Conservation (phyloP, 345 rosid species). For the Tarenaya hassleriana region DNA sequence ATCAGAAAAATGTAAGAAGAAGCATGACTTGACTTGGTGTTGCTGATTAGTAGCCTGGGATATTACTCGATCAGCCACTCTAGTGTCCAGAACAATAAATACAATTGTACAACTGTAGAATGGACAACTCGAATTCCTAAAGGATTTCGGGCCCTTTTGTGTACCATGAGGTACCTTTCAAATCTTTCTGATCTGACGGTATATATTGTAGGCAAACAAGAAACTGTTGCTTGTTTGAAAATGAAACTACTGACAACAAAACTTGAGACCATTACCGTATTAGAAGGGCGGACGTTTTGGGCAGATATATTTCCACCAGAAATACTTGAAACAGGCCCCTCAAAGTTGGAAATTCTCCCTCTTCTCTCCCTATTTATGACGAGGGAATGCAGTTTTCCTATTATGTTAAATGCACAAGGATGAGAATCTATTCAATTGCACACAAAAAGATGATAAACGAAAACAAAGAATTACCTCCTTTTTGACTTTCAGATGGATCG, state of each 20-base stretch:
- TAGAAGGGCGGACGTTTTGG: conserved; percentile 37
- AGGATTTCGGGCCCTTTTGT: too few relatives aligned
- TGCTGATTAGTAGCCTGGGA: conserved; percentile 1
- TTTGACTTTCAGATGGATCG: conserved; percentile 43
- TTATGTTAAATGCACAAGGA: conserved; percentile 19
- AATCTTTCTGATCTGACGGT: too few relatives aligned
- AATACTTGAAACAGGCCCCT: conserved; percentile 40
- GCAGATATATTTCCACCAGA: conserved; percentile 41
- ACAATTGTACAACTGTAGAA: too few relatives aligned
- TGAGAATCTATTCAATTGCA: conserved; percentile 8
- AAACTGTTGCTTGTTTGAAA: too few relatives aligned
- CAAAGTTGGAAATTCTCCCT: conserved; percentile 55
- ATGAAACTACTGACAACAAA: background rate
- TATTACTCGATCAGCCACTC: too few relatives aligned
- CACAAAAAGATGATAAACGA: conserved; percentile 15
- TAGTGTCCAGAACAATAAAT: too few relatives aligned
- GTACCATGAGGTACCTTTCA: too few relatives aligned
- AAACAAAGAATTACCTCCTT: conserved; percentile 54
- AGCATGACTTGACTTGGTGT: conserved; percentile 12
- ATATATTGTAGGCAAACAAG: too few relatives aligned
- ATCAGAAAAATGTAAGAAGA: background rate
- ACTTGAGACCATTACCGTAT: conserved; percentile 36
- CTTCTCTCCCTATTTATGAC: conserved; percentile 66
- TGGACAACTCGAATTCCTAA: too few relatives aligned
- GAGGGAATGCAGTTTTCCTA: conserved; percentile 66